These are phyloP conservation scores for Diaporthe ampelina DNA, from an alignment of 2,329 filamentous ascomycete species.

Conservation along the genomic window DNA sequence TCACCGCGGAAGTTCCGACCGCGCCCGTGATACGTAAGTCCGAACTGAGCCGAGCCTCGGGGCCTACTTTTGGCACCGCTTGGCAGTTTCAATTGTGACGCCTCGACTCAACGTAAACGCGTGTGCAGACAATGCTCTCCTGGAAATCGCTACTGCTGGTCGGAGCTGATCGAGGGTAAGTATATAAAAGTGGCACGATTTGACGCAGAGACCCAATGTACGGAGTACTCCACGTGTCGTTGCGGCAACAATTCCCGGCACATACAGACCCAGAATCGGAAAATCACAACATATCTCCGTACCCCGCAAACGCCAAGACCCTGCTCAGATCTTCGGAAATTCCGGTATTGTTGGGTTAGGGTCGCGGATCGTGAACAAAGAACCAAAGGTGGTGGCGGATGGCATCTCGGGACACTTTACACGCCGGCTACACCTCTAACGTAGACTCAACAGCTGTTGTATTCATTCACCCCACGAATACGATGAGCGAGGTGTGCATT, in stretches of 20 bases:
- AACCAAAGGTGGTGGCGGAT: not conserved
- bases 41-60: slow-evolving; percentile 35
- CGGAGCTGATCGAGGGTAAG: not conserved
- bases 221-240: not conserved
- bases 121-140: not conserved
- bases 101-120: slow-evolving; percentile 12
- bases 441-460: too few relatives aligned
- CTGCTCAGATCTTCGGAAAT: slow-evolving; percentile 16
- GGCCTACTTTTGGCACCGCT: slow-evolving; percentile 35
- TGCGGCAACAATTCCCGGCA: slow-evolving; percentile 2
- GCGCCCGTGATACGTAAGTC: slow-evolving; percentile 29
- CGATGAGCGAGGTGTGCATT: too few relatives aligned
- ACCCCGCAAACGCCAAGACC: slow-evolving; percentile 26
- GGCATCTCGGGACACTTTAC: too few relatives aligned
- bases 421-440: too few relatives aligned
- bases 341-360: slow-evolving; percentile 18
- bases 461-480: too few relatives aligned
- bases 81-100: not conserved
- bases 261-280: not conserved
- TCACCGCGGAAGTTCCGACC: slow-evolving; percentile 14
- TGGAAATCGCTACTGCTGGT: not conserved
- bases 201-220: not conserved
- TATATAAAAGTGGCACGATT: slow-evolving; percentile 3
- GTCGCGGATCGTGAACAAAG: slow-evolving; percentile 1
- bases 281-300: slow-evolving; percentile 2